Evolutionary conservation across 805 yeast species (phyloP), one percentile per base, ranked within the genome.

Genomic region (Priceomyces medius): DNA sequence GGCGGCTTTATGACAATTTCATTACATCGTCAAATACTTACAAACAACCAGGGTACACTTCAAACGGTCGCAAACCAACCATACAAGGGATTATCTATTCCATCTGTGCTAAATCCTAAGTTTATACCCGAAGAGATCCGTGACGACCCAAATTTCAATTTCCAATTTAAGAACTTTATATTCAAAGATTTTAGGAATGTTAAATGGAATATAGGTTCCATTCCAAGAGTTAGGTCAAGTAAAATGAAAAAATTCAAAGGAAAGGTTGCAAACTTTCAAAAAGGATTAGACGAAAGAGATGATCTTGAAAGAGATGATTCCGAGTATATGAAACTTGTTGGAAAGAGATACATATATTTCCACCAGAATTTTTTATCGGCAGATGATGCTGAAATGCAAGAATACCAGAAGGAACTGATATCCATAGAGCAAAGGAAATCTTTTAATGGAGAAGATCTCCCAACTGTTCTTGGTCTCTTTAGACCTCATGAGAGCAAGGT

Each of bases 151-250:
- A 41, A 40, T 13, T 17, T 4, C 14, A 8, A 16, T 13, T 26
- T 14, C 16, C 17, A 12, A 17, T 49, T 53, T 36, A 45, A 43
- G 26, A 61, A 59, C 43, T 73, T 64, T 48, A 65, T 58, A 28
- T 36, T 62, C 7, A 41, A 42, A 20, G 64, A 62, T 46, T 43
- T 58, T 40, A 33, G 54, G 31, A 55, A 58, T 46, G 37, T 43
- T 31, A 43, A 41, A 23, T 71, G 72, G 72, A 53, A 58, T 35
- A 49, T 74, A 38, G 81, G 82, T 0, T 68, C 78, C 2, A 67
- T 74, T 4, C 77, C 79, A 3, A 54, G 71, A 37, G 63, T 66
- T 6, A 61, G 69, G 43, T 24, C 46, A 13, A 58, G 64, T 29
- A 61, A 50, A 36, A 36, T 58, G 41, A 58, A 54, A 33, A 54